A percentile compares a stretch with the other conserved stretches of the same genome.
These are phyloP conservation scores for Senna tora DNA, from an alignment of 306 rosid genomes.

Conservation along the genomic window DNA sequence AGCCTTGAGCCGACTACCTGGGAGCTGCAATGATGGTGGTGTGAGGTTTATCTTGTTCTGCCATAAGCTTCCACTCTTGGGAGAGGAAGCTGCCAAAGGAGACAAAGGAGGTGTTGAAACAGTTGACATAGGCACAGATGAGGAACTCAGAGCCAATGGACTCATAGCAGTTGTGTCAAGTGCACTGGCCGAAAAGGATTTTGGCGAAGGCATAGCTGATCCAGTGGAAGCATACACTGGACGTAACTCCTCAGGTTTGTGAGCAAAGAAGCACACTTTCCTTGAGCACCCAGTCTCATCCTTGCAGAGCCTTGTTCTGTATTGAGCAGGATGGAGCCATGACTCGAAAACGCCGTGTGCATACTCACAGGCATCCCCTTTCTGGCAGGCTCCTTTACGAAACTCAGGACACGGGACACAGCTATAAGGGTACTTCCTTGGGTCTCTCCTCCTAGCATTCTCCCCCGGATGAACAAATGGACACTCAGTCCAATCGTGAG, in stretches of 20 bases:
- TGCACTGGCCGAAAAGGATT: slow-evolving; percentile 56
- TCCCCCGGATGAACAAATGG: slow-evolving; percentile 99
- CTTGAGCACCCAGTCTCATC: slow-evolving; percentile 89
- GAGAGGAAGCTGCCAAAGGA: slow-evolving; percentile 82
- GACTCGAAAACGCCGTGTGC: slow-evolving; percentile 99
- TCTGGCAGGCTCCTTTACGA: slow-evolving; percentile 89
- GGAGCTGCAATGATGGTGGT: slow-evolving; percentile 91
- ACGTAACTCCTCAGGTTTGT: slow-evolving; percentile 82
- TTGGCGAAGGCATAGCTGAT: slow-evolving; percentile 96
- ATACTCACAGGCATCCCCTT: slow-evolving; percentile 90
- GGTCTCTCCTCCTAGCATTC: slow-evolving; percentile 99
- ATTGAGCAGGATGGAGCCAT: slow-evolving; percentile 99
- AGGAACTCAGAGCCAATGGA: slow-evolving; percentile 77
- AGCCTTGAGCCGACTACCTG: slow-evolving; percentile 83
- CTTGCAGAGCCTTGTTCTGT: slow-evolving; percentile 95
- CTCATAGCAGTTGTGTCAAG: slow-evolving; percentile 77
- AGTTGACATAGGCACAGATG: slow-evolving; percentile 70
- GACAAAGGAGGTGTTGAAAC: slow-evolving; percentile 95
- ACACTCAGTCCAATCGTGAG: slow-evolving; percentile 99
- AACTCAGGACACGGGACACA: slow-evolving; percentile 99
- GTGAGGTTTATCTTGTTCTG: slow-evolving; percentile 82
- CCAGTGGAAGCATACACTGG: slow-evolving; percentile 96
- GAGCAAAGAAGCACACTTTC: slow-evolving; percentile 99
- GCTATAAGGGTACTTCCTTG: slow-evolving; percentile 91
- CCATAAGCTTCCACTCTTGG: slow-evolving; percentile 87